phyloP scores from a whole-genome alignment of 495 filamentous ascomycete species.

The Podospora fimiseda region DNA sequence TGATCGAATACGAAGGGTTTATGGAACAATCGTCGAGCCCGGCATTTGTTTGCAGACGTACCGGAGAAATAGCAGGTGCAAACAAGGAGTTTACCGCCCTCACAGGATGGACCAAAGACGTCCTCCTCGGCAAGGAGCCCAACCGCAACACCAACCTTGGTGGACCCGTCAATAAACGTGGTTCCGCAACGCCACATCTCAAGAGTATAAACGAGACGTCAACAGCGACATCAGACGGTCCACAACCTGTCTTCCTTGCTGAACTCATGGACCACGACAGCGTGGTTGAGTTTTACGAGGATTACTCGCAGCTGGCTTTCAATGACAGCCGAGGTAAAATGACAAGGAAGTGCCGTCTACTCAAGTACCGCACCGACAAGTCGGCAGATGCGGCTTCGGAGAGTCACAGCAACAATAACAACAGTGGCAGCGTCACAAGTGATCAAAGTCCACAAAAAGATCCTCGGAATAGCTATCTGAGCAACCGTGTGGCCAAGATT shows the following conservation, averaged over 20 bases:
- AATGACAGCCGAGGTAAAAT: slow-evolving; percentile 78
- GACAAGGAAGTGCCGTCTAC: slow-evolving; percentile 73
- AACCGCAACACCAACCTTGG: slow-evolving; percentile 83
- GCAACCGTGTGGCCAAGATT: slow-evolving; percentile 52
- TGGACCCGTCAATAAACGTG: slow-evolving; percentile 30
- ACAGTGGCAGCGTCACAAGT: slow-evolving; percentile 9
- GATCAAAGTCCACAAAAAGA: slow-evolving; percentile 37
- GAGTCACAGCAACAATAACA: background rate
- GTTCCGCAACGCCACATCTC: slow-evolving; percentile 41
- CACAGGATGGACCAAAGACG: slow-evolving; percentile 89
- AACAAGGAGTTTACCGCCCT: slow-evolving; percentile 92
- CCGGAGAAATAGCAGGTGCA: slow-evolving; percentile 84
- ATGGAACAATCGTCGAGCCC: slow-evolving; percentile 82
- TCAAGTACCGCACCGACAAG: slow-evolving; percentile 81
- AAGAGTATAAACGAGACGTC: slow-evolving; percentile 31
- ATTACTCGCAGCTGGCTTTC: slow-evolving; percentile 87
- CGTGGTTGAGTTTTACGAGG: slow-evolving; percentile 91
- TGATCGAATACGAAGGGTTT: slow-evolving; percentile 88
- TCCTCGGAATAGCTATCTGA: slow-evolving; percentile 42
- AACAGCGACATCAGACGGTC: slow-evolving; percentile 23
- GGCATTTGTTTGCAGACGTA: slow-evolving; percentile 83
- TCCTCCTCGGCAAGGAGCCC: slow-evolving; percentile 77
- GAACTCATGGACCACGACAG: slow-evolving; percentile 92
- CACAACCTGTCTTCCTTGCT: slow-evolving; percentile 77
- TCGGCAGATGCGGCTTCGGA: slow-evolving; percentile 4